These are phyloP conservation scores for Carex cristatella DNA, from an alignment of 176 grass and related monocot genomes.

Conservation along the genomic window DNA sequence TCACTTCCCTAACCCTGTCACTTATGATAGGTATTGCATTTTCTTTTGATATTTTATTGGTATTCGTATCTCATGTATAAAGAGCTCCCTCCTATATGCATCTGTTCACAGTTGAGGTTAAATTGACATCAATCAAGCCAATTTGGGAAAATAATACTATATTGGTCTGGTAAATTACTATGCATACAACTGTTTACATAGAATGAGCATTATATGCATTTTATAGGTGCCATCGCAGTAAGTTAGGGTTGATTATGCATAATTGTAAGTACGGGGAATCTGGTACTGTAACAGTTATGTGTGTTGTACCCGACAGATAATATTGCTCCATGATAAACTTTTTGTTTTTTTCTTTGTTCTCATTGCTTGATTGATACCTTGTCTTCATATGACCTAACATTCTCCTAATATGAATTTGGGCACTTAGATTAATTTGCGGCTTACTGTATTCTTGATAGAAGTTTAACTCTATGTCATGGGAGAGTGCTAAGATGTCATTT, in stretches of 20 bases:
- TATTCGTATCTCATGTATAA: not conserved
- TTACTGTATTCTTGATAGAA: not conserved
- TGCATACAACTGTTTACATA: not conserved
- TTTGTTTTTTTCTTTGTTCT: not conserved
- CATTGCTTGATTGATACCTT: not conserved
- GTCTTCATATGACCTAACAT: not conserved
- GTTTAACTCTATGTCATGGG: not conserved
- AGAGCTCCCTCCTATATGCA: not conserved
- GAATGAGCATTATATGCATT: not conserved
- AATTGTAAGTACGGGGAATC: not conserved
- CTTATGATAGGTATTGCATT: slow-evolving; percentile 63
- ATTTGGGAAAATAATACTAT: not conserved
- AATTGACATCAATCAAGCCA: not conserved
- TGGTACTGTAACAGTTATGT: not conserved
- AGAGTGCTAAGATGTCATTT: not conserved
- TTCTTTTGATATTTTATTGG: not conserved
- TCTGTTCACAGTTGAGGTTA: not conserved
- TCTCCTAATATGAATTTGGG: not conserved
- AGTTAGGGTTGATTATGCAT: not conserved
- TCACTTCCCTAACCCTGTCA: slow-evolving; percentile 65
- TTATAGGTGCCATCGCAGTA: not conserved
- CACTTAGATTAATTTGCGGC: not conserved
- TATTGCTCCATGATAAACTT: not conserved
- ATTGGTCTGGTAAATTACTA: not conserved
- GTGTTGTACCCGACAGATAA: not conserved